Percentiles rank a stretch among this genome's conserved stretches.
These are phyloP conservation scores for Inosperma sp. DNA, from an alignment of 768 basidiomycete species.

Conservation along the genomic window DNA sequence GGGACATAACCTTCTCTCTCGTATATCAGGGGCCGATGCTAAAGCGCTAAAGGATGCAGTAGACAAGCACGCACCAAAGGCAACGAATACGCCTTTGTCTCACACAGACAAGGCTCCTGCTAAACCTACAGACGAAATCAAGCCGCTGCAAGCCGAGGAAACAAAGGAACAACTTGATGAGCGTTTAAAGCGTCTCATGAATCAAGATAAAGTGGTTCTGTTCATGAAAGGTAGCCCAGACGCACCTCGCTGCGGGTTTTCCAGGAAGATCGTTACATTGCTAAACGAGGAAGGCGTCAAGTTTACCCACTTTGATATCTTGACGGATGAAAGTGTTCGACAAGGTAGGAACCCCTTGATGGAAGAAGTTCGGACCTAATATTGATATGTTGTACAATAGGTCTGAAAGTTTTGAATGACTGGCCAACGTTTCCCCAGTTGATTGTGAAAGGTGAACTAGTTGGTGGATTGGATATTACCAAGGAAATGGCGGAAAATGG, in stretches of 20 bases:
- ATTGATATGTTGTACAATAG: conserved; percentile 29
- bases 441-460: conserved; percentile 84
- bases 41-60: conserved; percentile 55
- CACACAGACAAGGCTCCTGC: conserved; percentile 43
- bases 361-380: neutral
- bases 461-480: conserved; percentile 93
- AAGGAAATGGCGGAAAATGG: conserved; percentile 81
- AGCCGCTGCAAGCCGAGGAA: too few species aligned
- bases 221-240: conserved; percentile 91
- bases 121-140: conserved; percentile 21
- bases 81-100: conserved; percentile 42
- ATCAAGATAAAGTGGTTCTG: conserved; percentile 68
- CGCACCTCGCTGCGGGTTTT: conserved; percentile 81
- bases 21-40: conserved; percentile 79
- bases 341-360: conserved; percentile 49
- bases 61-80: conserved; percentile 46
- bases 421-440: conserved; percentile 92
- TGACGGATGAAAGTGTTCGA: conserved; percentile 74
- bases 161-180: conserved; percentile 60
- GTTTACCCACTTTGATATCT: conserved; percentile 80
- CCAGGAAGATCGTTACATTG: conserved; percentile 64
- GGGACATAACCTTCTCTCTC: conserved; percentile 84
- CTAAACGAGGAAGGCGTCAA: conserved; percentile 58
- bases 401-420: conserved; percentile 71
- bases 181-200: conserved; percentile 71